Evolutionary conservation across 257 asterid species (phyloP), one percentile per base, ranked within the genome.

Genomic region (Leptodermis oblonga): DNA sequence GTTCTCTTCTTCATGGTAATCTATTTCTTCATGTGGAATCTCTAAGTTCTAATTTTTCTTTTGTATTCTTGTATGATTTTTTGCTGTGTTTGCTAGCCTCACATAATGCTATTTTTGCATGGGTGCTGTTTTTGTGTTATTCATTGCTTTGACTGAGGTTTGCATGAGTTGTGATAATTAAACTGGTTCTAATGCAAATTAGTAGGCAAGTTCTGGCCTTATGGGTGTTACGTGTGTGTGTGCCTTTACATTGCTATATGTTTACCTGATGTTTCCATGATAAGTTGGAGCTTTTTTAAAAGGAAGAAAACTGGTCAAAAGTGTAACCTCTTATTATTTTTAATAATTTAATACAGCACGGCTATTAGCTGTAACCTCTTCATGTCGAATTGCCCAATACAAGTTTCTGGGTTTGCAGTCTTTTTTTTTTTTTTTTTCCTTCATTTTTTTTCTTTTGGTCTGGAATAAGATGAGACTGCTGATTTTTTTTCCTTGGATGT

Each of bases 1-100:
- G 74, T 80, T 80, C 96, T 39, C 55, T 72, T 62, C 68, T 55
- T 72, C 92, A 80, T 71, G 96, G 97, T 90, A 84, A 74, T 70
- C 31, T 69, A 61, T 73, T 62, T 55, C 53, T 36, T 31, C 33
- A 45, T 70, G 49, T 59, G 68, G 52, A 1, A 61, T 46, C 18
- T 46, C 33, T 33, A 64, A 60, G 31, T 23, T 34, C 12, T n/a
- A 22, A 8, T 7, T 18, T 33, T 7, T 20, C 42, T 13, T 18
- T 34, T n/a, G 34, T 12, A 13, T 42, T 46, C 67, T 65, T 54
- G 11, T 55, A 14, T 37, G 31, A 36, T 17, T n/a, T 9, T 13
- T 33, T 37, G 37, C 33, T 4, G 9, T 17, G 18, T 30, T 7
- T 49, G 45, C 54, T 28, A 45, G 10, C 51, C 4, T 0, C 5